Percentiles rank a stretch among this genome's conserved stretches.
These are phyloP conservation scores for Termitomyces sp. DNA, from an alignment of 768 basidiomycete species.

Conservation along the genomic window DNA sequence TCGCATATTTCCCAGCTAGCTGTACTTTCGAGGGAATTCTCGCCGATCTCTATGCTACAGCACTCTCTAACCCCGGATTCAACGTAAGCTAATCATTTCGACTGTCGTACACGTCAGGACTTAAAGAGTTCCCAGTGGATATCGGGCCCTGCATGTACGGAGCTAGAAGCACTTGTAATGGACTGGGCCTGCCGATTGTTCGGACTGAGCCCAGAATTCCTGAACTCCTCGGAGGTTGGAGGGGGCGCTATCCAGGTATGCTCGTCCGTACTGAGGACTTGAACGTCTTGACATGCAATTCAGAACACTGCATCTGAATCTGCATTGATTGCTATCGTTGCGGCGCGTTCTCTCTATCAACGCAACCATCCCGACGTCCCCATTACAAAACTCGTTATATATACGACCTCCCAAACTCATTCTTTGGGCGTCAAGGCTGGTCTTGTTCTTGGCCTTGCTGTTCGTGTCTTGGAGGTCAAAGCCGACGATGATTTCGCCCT, in stretches of 20 bases:
- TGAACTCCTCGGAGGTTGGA: constrained; percentile 62
- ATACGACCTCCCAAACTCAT: constrained; percentile 90
- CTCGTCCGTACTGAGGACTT: neutral
- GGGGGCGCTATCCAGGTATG: constrained; percentile 82
- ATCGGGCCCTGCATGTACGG: constrained; percentile 87
- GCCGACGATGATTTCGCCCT: constrained; percentile 64
- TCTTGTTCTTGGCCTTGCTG: constrained; percentile 72
- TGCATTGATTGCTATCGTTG: constrained; percentile 71
- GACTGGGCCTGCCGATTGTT: constrained; percentile 89
- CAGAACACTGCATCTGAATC: constrained; percentile 88
- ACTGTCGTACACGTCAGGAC: neutral
- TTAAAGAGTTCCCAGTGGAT: constrained; percentile 59
- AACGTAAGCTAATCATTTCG: constrained; percentile 52
- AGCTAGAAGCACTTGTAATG: constrained; percentile 83
- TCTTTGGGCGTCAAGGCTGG: constrained; percentile 78
- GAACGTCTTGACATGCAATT: neutral
- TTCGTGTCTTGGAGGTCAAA: constrained; percentile 65
- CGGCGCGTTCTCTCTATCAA: constrained; percentile 65
- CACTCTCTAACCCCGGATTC: constrained; percentile 81
- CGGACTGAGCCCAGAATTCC: constrained; percentile 64
- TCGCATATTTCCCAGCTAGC: constrained; percentile 82
- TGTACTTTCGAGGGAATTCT: constrained; percentile 80
- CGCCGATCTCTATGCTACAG: constrained; percentile 77
- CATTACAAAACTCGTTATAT: constrained; percentile 68
- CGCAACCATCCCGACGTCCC: constrained; percentile 43